Conservation (phyloP, 1,139 yeast genomes). For the Saccharomyces pastorianus region DNA sequence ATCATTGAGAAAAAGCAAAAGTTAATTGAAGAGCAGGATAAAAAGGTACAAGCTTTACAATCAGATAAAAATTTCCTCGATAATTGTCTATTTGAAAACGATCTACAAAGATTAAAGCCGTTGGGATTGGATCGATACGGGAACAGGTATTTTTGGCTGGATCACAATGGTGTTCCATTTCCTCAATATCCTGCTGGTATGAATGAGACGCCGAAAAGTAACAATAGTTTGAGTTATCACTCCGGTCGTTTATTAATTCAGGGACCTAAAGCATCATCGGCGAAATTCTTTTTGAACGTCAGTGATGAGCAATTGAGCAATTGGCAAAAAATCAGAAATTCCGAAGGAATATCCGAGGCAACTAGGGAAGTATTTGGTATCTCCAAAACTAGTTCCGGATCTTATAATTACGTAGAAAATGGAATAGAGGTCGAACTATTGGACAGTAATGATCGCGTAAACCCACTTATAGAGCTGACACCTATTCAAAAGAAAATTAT, state of each 20-base stretch:
- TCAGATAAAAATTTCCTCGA: slow-evolving; percentile 46
- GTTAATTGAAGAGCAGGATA: slow-evolving; percentile 11
- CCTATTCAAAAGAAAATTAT: slow-evolving; percentile 54
- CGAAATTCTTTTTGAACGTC: slow-evolving; percentile 37
- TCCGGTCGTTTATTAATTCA: slow-evolving; percentile 90
- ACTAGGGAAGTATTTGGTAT: slow-evolving; percentile 23
- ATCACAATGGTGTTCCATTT: slow-evolving; percentile 65
- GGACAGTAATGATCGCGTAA: slow-evolving; percentile 39
- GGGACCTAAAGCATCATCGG: slow-evolving; percentile 74
- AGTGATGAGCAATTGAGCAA: slow-evolving; percentile 31
- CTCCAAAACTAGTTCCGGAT: slow-evolving; percentile 15
- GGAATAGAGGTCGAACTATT: slow-evolving; percentile 22
- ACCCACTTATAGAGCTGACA: slow-evolving; percentile 29
- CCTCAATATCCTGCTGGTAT: slow-evolving; percentile 69
- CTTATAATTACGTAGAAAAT: slow-evolving; percentile 20
- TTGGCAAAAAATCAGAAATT: slow-evolving; percentile 30
- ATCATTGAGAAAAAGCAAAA: slow-evolving; percentile 36
- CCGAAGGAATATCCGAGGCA: slow-evolving; percentile 22
- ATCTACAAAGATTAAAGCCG: slow-evolving; percentile 67
- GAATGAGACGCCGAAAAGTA: slow-evolving; percentile 39
- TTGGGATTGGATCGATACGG: slow-evolving; percentile 78
- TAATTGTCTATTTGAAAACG: slow-evolving; percentile 52
- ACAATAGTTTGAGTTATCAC: slow-evolving; percentile 28
- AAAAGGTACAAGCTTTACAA: slow-evolving; percentile 38
- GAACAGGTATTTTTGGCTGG: slow-evolving; percentile 96